These are phyloP conservation scores for Rhizopogon vulgaris DNA, from an alignment of 768 basidiomycete genomes.

Conservation along the genomic window DNA sequence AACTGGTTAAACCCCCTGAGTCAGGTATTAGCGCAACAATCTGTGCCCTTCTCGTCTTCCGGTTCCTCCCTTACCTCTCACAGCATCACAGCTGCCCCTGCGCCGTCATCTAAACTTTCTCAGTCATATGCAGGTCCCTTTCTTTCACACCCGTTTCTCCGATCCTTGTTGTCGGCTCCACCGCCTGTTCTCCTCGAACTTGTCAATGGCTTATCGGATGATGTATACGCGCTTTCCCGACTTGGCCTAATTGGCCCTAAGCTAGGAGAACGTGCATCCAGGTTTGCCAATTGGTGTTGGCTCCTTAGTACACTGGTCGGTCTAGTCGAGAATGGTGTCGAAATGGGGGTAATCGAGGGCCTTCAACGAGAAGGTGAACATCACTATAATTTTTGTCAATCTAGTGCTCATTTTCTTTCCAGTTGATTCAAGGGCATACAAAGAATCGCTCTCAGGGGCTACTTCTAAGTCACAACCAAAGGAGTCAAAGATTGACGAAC, in stretches of 20 bases:
- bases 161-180: slow-evolving; percentile 70
- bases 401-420: slow-evolving; percentile 1
- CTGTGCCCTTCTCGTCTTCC: slow-evolving; percentile 50
- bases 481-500: slow-evolving; percentile 54
- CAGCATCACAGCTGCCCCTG: slow-evolving; percentile 9
- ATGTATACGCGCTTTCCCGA: slow-evolving; percentile 68
- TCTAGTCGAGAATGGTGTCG: slow-evolving; percentile 78
- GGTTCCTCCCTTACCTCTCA: slow-evolving; percentile 21
- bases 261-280: slow-evolving; percentile 62
- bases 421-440: slow-evolving; percentile 72
- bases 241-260: slow-evolving; percentile 64
- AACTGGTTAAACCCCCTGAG: slow-evolving; percentile 80
- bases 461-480: slow-evolving; percentile 66
- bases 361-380: slow-evolving; percentile 55
- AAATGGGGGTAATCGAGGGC: slow-evolving; percentile 62
- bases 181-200: slow-evolving; percentile 80
- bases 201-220: slow-evolving; percentile 68
- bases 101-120: slow-evolving; percentile 3
- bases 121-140: slow-evolving; percentile 13
- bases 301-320: slow-evolving; percentile 72
- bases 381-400: not conserved
- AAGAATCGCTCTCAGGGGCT: slow-evolving; percentile 65
- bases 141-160: slow-evolving; percentile 57
- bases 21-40: slow-evolving; percentile 63
- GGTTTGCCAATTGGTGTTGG: slow-evolving; percentile 86